Conservation (phyloP, 495 filamentous ascomycete species). For the Pyronema domesticum region DNA sequence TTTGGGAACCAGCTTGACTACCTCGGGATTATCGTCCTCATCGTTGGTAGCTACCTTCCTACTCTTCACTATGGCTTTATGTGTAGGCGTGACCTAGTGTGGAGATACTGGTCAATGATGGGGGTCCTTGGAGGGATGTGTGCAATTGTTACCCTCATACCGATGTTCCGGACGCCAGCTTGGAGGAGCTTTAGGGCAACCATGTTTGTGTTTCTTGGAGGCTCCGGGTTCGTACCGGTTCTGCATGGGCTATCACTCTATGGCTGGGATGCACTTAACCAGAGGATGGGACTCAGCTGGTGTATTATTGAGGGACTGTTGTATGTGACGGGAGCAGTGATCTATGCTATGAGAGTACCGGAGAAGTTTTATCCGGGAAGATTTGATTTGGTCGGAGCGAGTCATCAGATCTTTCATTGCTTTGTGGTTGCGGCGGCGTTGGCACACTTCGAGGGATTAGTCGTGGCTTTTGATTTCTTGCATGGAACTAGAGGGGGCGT, state of each 20-base stretch:
- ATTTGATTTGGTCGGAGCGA: conserved; percentile 62
- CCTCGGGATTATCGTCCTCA: conserved; percentile 74
- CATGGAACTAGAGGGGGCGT: neutral
- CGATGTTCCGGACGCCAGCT: conserved; percentile 60
- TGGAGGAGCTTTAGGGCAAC: conserved; percentile 72
- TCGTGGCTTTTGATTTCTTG: conserved; percentile 14
- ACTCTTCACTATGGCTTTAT: conserved; percentile 76
- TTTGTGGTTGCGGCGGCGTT: conserved; percentile 50
- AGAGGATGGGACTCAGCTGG: conserved; percentile 69
- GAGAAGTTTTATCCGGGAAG: conserved; percentile 43
- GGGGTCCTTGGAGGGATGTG: conserved; percentile 43
- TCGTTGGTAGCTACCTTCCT: conserved; percentile 74
- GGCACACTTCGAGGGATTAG: conserved; percentile 44
- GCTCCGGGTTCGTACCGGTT: conserved; percentile 67
- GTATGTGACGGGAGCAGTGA: conserved; percentile 68
- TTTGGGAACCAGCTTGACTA: conserved; percentile 70
- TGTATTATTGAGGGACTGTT: conserved; percentile 60
- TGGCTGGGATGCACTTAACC: conserved; percentile 37
- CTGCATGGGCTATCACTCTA: conserved; percentile 44
- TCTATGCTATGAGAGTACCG: conserved; percentile 57
- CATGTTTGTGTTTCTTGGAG: conserved; percentile 82
- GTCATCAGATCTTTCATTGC: conserved; percentile 67
- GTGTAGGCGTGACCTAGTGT: conserved; percentile 42
- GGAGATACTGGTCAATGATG: conserved; percentile 59
- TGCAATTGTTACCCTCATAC: conserved; percentile 52